Evolutionary conservation across 1,284 basidiomycete genomes (phyloP).

Genomic region (Ustilago sp.): DNA sequence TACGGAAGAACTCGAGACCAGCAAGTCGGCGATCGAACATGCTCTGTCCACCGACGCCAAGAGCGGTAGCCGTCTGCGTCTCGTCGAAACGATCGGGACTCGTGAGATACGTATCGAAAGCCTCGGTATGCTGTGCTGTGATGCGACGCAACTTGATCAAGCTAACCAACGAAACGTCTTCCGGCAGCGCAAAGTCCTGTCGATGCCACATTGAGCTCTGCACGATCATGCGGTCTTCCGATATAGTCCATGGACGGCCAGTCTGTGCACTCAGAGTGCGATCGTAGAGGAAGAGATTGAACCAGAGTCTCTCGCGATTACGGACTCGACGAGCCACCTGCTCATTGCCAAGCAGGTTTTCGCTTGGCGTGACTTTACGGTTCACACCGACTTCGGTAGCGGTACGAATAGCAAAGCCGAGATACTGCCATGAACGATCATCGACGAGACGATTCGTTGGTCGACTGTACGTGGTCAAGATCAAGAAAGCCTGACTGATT

Average conservation of each 20-base stretch:
- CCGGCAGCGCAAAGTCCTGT: slow-evolving; percentile 60
- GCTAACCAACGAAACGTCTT: slow-evolving; percentile 58
- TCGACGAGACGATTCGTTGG: slow-evolving; percentile 59
- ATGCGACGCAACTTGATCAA: slow-evolving; percentile 57
- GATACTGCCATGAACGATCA: slow-evolving; percentile 64
- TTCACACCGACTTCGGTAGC: slow-evolving; percentile 65
- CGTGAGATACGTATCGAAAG: slow-evolving; percentile 51
- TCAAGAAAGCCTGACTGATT: slow-evolving; percentile 60
- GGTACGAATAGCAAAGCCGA: slow-evolving; percentile 61
- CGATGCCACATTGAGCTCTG: slow-evolving; percentile 60
- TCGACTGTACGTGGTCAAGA: slow-evolving; percentile 57
- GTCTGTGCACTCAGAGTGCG: slow-evolving; percentile 60
- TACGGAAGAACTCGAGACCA: slow-evolving; percentile 55
- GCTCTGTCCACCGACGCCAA: slow-evolving; percentile 48
- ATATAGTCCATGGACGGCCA: slow-evolving; percentile 60
- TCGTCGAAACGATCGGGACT: slow-evolving; percentile 49
- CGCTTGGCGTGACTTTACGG: slow-evolving; percentile 51
- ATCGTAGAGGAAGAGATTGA: slow-evolving; percentile 60
- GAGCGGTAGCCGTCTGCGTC: slow-evolving; percentile 45
- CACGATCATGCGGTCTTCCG: slow-evolving; percentile 52
- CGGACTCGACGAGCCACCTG: slow-evolving; percentile 58
- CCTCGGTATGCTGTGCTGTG: slow-evolving; percentile 52
- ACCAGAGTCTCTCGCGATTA: slow-evolving; percentile 60
- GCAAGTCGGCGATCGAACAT: slow-evolving; percentile 46
- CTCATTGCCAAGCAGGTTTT: slow-evolving; percentile 51